phyloP scores from a whole-genome alignment of 352 stramenopile genomes.

The Phytophthora sp. region DNA sequence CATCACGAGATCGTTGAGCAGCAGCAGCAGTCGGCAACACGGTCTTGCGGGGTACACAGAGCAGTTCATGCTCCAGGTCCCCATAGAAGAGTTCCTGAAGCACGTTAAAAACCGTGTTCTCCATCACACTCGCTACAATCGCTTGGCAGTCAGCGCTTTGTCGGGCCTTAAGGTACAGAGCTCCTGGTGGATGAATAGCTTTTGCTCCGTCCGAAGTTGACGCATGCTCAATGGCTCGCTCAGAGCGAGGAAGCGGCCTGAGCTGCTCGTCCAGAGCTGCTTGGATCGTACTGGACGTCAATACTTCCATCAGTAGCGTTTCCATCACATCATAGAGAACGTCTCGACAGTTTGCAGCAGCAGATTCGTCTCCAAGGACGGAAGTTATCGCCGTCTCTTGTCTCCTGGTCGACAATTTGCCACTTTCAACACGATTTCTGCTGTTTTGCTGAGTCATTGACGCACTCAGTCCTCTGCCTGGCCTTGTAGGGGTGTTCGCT shows the following conservation, averaged over 20 bases:
- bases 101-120: slow-evolving; percentile 85
- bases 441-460: slow-evolving; percentile 9
- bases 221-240: slow-evolving; percentile 34
- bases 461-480: slow-evolving; percentile 11
- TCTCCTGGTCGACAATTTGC: slow-evolving; percentile 13
- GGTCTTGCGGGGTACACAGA: slow-evolving; percentile 64
- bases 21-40: slow-evolving; percentile 47
- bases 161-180: slow-evolving; percentile 37
- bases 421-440: slow-evolving; percentile 12
- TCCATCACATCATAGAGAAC: slow-evolving; percentile 67
- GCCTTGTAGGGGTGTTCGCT: slow-evolving; percentile 16
- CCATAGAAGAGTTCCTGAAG: slow-evolving; percentile 85
- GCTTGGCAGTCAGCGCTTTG: slow-evolving; percentile 69
- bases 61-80: slow-evolving; percentile 71
- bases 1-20: neutral
- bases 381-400: slow-evolving; percentile 11
- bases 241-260: slow-evolving; percentile 32
- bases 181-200: slow-evolving; percentile 5
- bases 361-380: slow-evolving; percentile 10
- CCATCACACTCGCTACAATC: slow-evolving; percentile 65
- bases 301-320: slow-evolving; percentile 58
- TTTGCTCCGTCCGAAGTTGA: slow-evolving; percentile 10
- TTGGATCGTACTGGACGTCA: slow-evolving; percentile 59
- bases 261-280: slow-evolving; percentile 50
- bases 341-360: slow-evolving; percentile 40